These are phyloP conservation scores for Vaccinium myrtillus DNA, from an alignment of 148 eudicot species.

Conservation along the genomic window DNA sequence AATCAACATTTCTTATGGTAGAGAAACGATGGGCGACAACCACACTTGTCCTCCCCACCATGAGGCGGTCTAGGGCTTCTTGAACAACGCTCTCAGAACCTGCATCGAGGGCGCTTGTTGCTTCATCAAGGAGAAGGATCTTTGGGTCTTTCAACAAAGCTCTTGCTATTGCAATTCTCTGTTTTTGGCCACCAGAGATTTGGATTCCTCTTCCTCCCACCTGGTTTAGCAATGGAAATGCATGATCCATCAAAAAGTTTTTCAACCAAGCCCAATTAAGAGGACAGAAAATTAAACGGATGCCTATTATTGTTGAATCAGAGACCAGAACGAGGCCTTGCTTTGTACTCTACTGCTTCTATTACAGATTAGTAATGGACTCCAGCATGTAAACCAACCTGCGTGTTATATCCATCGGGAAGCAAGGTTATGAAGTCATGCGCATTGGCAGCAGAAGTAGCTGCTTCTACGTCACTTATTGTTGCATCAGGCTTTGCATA, in stretches of 20 bases:
- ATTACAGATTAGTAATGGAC: too few relatives aligned
- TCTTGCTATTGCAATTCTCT: slow-evolving; percentile 97
- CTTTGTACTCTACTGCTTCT: too few relatives aligned
- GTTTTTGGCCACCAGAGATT: slow-evolving; percentile 97
- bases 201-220: slow-evolving; percentile 98
- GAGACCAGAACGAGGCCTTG: neutral
- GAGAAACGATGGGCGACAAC: slow-evolving; percentile 98
- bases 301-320: neutral
- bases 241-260: neutral
- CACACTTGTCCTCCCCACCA: slow-evolving; percentile 97
- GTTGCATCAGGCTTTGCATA: slow-evolving; percentile 91
- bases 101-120: slow-evolving; percentile 96
- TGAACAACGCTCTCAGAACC: slow-evolving; percentile 97
- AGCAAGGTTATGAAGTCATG: slow-evolving; percentile 91
- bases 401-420: slow-evolving; percentile 93
- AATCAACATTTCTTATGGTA: slow-evolving; percentile 90
- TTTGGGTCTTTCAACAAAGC: slow-evolving; percentile 97
- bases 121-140: slow-evolving; percentile 94
- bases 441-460: slow-evolving; percentile 93
- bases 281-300: neutral
- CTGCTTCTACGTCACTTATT: slow-evolving; percentile 85
- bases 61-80: slow-evolving; percentile 92
- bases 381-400: slow-evolving; percentile 42
- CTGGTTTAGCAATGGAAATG: slow-evolving; percentile 28
- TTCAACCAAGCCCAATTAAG: neutral